Percentiles rank a stretch among this genome's conserved stretches.
phyloP scores from a whole-genome alignment of 2,329 filamentous ascomycete species.

The Domatiomyces catenatus region DNA sequence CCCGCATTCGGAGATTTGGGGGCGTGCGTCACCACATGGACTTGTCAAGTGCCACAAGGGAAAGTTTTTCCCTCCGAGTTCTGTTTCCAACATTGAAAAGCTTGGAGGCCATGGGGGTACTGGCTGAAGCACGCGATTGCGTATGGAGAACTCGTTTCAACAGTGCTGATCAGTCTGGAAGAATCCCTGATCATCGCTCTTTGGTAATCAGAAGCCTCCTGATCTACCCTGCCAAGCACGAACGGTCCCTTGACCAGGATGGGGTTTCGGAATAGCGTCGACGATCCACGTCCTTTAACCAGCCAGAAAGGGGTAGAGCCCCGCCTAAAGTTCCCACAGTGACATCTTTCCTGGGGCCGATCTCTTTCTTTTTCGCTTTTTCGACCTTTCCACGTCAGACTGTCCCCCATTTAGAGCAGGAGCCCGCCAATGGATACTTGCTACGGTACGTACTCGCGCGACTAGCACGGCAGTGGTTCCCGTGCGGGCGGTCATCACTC shows the following conservation, averaged over 20 bases:
- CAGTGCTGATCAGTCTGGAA: background rate
- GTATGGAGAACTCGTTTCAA: background rate
- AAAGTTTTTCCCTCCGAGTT: background rate
- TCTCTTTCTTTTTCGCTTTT: background rate
- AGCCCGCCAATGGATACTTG: too few relatives aligned
- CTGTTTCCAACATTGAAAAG: background rate
- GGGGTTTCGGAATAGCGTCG: background rate
- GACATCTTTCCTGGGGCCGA: background rate
- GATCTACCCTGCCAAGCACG: background rate
- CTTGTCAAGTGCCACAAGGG: background rate
- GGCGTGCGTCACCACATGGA: background rate
- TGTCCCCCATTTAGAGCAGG: background rate
- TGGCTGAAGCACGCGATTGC: background rate
- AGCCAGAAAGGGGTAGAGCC: background rate
- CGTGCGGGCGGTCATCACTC: too few relatives aligned
- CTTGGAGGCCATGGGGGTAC: background rate
- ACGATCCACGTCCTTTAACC: background rate
- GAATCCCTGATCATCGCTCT: background rate
- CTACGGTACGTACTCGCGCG: too few relatives aligned
- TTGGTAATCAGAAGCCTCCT: background rate
- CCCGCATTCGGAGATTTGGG: background rate
- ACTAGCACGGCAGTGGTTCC: too few relatives aligned
- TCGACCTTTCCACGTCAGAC: background rate
- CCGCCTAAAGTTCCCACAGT: background rate
- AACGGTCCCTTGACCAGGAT: background rate